Conservation (phyloP, 441 rosid species). For the Euphorbia celastroides region DNA sequence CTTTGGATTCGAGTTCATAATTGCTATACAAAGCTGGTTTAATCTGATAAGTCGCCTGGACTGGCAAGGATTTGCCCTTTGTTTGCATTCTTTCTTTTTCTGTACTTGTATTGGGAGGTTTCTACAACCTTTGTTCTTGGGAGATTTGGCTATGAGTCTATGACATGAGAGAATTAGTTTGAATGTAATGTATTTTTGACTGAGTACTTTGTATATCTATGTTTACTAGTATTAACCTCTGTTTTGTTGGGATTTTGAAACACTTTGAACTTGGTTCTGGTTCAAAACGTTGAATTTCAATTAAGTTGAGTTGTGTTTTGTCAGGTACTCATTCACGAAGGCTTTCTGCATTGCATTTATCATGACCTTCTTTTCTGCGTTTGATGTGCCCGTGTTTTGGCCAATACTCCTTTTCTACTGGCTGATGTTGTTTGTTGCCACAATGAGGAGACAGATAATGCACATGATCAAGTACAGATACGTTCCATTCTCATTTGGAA, state of each 20-base stretch:
- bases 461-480: slow-evolving; percentile 98
- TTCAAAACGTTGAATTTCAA: neutral
- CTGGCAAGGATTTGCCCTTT: neutral
- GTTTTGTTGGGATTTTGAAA: neutral
- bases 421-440: slow-evolving; percentile 76
- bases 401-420: slow-evolving; percentile 93
- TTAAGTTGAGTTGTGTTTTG: neutral
- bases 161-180: neutral
- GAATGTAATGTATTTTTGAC: neutral
- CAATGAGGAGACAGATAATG: slow-evolving; percentile 88
- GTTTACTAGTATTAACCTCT: neutral
- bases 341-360: slow-evolving; percentile 78
- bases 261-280: neutral
- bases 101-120: neutral
- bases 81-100: neutral
- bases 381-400: slow-evolving; percentile 97
- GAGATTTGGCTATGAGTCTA: neutral
- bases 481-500: slow-evolving; percentile 77
- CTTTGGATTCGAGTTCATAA: neutral
- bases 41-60: neutral
- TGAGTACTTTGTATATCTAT: neutral
- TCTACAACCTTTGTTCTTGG: neutral
- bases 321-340: slow-evolving; percentile 80
- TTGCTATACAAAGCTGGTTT: neutral
- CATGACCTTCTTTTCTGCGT: slow-evolving; percentile 79